These are phyloP conservation scores for Galeopsis tetrahit DNA, from an alignment of 257 asterid species.

Conservation along the genomic window DNA sequence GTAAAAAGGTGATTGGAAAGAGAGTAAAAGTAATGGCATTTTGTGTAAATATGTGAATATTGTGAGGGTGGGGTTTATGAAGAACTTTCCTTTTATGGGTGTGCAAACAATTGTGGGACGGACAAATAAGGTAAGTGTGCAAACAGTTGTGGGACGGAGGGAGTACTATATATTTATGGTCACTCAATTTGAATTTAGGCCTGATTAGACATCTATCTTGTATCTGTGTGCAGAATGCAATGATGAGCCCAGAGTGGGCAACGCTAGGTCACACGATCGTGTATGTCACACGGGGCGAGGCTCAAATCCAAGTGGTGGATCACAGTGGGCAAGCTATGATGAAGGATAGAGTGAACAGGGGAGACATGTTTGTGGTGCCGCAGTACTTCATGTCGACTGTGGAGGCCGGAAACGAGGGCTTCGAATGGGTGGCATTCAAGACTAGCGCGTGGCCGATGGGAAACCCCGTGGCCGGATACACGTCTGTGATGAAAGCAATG, in stretches of 20 bases:
- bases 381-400: conserved; percentile 55
- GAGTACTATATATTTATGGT: too few species aligned
- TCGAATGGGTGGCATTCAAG: conserved; percentile 66
- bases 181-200: too few species aligned
- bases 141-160: too few species aligned
- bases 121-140: too few species aligned
- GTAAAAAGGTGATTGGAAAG: too few species aligned
- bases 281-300: conserved; percentile 69
- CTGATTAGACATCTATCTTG: too few species aligned
- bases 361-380: conserved; percentile 77
- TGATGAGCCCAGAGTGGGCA: conserved; percentile 65
- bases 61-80: too few species aligned
- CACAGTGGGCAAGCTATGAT: conserved; percentile 54
- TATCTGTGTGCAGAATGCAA: conserved; percentile 43
- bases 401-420: conserved; percentile 53
- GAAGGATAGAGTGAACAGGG: conserved; percentile 62
- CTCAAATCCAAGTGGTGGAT: conserved; percentile 53
- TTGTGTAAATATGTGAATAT: too few species aligned
- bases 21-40: too few species aligned
- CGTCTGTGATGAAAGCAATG: conserved; percentile 69
- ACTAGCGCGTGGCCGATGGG: conserved; percentile 61
- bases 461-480: conserved; percentile 63
- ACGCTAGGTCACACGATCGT: conserved; percentile 54
- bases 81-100: too few species aligned
- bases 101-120: too few species aligned